Evolutionary conservation across 345 rosid genomes (phyloP).

Genomic region (Eucalyptus marginata): DNA sequence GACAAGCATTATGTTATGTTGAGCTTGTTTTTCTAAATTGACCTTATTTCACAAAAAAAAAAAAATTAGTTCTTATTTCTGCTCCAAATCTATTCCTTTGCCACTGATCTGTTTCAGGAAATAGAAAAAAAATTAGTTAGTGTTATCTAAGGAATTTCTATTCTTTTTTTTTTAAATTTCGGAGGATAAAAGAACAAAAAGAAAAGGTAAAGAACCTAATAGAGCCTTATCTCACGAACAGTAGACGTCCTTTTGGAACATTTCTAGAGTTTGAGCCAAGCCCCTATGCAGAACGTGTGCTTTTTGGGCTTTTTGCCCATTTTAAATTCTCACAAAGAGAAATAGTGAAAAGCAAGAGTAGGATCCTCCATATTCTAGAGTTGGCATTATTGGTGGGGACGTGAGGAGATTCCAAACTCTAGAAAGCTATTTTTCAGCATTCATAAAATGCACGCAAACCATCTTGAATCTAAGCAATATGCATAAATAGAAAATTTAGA

Average conservation of each 20-base stretch:
- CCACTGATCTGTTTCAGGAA: fast-evolving
- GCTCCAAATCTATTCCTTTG: fast-evolving
- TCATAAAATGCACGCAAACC: background rate
- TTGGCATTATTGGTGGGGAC: background rate
- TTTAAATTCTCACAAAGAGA: background rate
- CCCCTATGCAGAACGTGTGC: background rate
- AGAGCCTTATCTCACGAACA: background rate
- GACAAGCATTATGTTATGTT: no score
- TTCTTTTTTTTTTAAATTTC: fast-evolving
- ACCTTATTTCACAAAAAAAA: no score
- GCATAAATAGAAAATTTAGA: background rate
- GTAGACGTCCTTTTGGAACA: background rate
- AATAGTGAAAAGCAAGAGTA: background rate
- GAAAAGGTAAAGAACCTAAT: no score
- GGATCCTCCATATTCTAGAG: background rate
- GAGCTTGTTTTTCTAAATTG: no score
- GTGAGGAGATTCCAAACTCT: background rate
- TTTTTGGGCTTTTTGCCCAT: background rate
- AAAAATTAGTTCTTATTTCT: no score
- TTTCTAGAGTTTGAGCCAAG: background rate
- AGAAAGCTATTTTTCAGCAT: no score
- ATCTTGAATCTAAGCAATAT: background rate
- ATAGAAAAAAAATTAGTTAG: no score
- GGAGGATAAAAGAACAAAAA: no score
- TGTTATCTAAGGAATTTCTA: fast-evolving